phyloP scores from a whole-genome alignment of 202 grass and related monocot genomes.

The Panicum virgatum region DNA sequence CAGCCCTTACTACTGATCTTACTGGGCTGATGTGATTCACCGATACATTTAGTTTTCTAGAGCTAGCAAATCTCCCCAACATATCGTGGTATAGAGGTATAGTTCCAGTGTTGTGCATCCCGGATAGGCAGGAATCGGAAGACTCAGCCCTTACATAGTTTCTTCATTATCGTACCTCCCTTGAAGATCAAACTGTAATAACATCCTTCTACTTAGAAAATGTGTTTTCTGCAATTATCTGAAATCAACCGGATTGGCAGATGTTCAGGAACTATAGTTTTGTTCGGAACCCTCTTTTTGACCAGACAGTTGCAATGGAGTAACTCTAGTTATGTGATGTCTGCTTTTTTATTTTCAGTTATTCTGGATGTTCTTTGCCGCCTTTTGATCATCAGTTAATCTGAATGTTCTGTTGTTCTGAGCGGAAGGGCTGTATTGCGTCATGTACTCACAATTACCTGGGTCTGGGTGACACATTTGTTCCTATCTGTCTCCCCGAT shows the following conservation, averaged over 20 bases:
- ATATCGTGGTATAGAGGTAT: conserved; percentile 18
- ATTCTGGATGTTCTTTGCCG: not conserved
- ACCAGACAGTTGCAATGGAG: not conserved
- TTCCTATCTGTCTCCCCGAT: not conserved
- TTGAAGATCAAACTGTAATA: not conserved
- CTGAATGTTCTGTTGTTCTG: not conserved
- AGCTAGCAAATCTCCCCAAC: not conserved
- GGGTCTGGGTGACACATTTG: not conserved
- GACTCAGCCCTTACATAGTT: not conserved
- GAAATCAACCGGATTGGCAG: not conserved
- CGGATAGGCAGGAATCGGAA: conserved; percentile 12
- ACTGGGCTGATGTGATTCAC: conserved; percentile 11
- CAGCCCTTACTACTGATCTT: conserved; percentile 62
- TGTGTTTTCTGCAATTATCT: not conserved
- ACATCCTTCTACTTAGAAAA: conserved; percentile 15
- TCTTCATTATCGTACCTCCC: not conserved
- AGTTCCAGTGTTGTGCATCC: not conserved
- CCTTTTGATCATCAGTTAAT: not conserved
- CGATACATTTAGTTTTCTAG: conserved; percentile 18
- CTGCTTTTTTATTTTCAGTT: not conserved
- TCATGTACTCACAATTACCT: not conserved
- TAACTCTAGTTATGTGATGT: not conserved
- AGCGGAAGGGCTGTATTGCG: not conserved
- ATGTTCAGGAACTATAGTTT: not conserved
- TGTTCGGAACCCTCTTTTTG: not conserved